Conservation (phyloP, 2,329 filamentous ascomycete species). For the Diaporthe sp. region DNA sequence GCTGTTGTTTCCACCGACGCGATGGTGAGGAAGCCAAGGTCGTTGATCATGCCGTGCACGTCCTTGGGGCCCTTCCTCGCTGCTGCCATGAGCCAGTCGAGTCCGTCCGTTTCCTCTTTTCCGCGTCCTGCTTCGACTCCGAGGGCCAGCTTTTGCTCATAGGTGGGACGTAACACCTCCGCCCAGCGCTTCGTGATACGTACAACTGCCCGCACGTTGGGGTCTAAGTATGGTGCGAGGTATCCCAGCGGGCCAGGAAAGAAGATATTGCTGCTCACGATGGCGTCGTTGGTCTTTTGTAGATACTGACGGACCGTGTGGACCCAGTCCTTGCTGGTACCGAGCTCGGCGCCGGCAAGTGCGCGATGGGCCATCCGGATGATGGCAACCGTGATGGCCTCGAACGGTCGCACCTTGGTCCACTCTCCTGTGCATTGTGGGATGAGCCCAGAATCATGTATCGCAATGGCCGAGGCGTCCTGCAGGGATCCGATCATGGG, state of each 20-base stretch:
- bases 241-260: neutral
- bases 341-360: neutral
- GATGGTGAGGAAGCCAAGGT: neutral
- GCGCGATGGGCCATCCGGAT: neutral
- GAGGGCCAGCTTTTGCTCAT: neutral
- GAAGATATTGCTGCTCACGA: neutral
- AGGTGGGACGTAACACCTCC: neutral
- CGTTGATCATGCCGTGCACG: neutral
- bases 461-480: too few species aligned
- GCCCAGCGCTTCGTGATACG: neutral
- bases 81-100: too few species aligned
- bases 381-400: neutral
- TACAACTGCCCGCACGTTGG: neutral
- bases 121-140: neutral
- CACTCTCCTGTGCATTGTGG: neutral
- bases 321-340: neutral
- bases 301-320: neutral
- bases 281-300: neutral
- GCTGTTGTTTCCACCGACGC: too few species aligned
- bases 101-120: neutral
- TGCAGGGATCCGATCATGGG: too few species aligned
- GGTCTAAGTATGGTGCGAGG: neutral
- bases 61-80: neutral
- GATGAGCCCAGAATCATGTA: neutral
- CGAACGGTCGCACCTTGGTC: neutral